A percentile compares a stretch with the other conserved stretches of the same genome.
These are phyloP conservation scores for Harringtonia aguacate DNA, from an alignment of 2,329 filamentous ascomycete genomes.

Conservation along the genomic window DNA sequence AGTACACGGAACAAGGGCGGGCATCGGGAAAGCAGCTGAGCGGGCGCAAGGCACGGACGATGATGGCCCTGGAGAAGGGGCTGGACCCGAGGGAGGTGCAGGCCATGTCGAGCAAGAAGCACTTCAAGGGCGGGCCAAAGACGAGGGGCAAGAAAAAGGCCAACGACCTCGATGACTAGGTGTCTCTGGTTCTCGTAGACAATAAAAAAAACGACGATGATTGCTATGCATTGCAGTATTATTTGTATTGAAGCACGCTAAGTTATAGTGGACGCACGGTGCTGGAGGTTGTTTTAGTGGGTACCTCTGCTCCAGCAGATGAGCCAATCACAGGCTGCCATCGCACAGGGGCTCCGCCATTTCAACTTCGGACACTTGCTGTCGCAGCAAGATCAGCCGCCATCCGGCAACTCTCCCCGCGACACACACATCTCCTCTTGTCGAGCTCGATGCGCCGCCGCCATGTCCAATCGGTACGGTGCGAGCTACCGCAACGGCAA, in stretches of 20 bases:
- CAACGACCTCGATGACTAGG: conserved; percentile 2
- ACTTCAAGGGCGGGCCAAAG: conserved; percentile 68
- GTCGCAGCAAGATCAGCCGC: neutral
- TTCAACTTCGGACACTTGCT: neutral
- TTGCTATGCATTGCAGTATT: no score
- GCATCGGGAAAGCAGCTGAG: conserved; percentile 53
- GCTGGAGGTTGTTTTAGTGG: no score
- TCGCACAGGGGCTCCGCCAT: no score
- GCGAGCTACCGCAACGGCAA: conserved; percentile 32
- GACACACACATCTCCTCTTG: neutral
- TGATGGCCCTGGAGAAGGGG: conserved; percentile 76
- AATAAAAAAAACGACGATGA: no score
- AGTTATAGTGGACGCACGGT: no score
- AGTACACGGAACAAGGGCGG: conserved; percentile 72
- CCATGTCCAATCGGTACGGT: conserved; percentile 43
- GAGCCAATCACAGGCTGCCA: no score
- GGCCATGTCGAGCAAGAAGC: conserved; percentile 68
- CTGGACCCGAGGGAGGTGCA: conserved; percentile 71
- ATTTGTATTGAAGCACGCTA: no score
- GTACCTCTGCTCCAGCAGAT: no score
- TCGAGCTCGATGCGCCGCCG: neutral
- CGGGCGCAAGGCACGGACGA: conserved; percentile 70
- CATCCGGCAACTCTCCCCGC: neutral
- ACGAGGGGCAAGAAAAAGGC: conserved; percentile 35
- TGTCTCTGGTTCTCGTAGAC: no score